Evolutionary conservation across 371 early-diverging fungal species (phyloP).

Genomic region (Rhizopus delemar): DNA sequence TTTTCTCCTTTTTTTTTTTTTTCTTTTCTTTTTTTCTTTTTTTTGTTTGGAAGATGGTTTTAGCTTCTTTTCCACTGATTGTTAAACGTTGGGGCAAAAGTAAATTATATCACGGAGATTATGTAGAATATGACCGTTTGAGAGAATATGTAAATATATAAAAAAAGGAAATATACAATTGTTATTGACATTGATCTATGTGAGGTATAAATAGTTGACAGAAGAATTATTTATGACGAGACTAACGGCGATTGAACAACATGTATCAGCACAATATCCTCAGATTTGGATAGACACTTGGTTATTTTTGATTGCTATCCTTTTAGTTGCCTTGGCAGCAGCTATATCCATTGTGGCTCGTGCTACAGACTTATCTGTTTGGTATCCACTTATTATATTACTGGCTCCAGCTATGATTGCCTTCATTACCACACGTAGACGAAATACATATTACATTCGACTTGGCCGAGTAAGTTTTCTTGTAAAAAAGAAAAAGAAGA

Average conservation of each 20-base stretch:
- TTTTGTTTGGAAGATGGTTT: constrained; percentile 10
- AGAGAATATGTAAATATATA: constrained; percentile 25
- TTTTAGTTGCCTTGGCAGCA: constrained; percentile 33
- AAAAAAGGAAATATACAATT: neutral
- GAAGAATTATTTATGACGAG: constrained; percentile 30
- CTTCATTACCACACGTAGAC: constrained; percentile 37
- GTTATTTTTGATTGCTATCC: constrained; percentile 31
- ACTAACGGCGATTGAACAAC: constrained; percentile 22
- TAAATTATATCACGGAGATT: constrained; percentile 14
- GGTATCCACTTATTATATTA: constrained; percentile 40
- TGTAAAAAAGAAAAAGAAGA: neutral
- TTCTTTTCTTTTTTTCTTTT: too few species aligned
- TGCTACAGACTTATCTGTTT: constrained; percentile 30
- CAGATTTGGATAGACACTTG: constrained; percentile 39
- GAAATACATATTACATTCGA: constrained; percentile 27
- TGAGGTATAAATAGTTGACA: constrained; percentile 25
- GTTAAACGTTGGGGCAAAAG: constrained; percentile 25
- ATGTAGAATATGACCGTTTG: constrained; percentile 23
- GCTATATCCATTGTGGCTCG: constrained; percentile 37
- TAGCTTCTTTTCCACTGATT: constrained; percentile 25
- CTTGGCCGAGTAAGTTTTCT: constrained; percentile 23
- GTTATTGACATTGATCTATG: neutral
- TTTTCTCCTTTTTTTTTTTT: constrained; percentile 1
- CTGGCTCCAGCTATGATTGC: constrained; percentile 34
- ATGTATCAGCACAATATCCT: constrained; percentile 31